Base-by-base conservation (phyloP, 371 early-diverging fungal species). In the Agmasoma carcini region DNA sequence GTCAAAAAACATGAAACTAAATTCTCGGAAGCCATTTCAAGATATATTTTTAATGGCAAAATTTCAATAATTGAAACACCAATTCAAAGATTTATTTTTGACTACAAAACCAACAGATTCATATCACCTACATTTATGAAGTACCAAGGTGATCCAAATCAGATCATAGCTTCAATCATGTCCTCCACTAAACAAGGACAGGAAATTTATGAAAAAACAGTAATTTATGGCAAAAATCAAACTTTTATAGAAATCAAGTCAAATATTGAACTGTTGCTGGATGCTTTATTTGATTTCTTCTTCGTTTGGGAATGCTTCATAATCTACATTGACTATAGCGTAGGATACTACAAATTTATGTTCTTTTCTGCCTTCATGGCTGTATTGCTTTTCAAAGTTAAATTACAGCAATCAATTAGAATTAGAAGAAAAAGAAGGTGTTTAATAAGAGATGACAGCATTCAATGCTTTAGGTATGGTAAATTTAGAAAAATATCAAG, bases 161-260 rank as follows among this genome's bases (percentile, higher is more conserved):
- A n/a, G n/a, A n/a, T n/a, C n/a, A 48, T 48, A 29, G 9, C 7
- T 12, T 9, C 20, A 11, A 11, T 19, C 6, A 48, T 23, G 48
- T 11, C 25, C 12, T 7, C 33, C 23, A n/a, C 49, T 0, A 29
- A 56, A 9, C 30, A 72, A 49, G 31, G 23, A 23, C 26, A 45
- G 15, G 60, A 52, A 34, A 6, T 40, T 11, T 22, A 55, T 22
- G 65, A 64, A 43, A 69, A 46, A 54, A 55, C 58, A 25, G 61
- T 71, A 11, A 51, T 74, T 1, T 74, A 53, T 53, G 71, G 71
- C 12, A 60, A 58, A 36, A 74, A 74, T 46, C n/a, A n/a, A n/a
- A n/a, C n/a, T n/a, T n/a, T n/a, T n/a, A n/a, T n/a, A n/a, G n/a
- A n/a, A n/a, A n/a, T n/a, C n/a, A n/a, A n/a, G n/a, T n/a, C n/a